These are phyloP conservation scores for Talaromyces albobiverticillius DNA, from an alignment of 2,329 filamentous ascomycete genomes.

Conservation along the genomic window DNA sequence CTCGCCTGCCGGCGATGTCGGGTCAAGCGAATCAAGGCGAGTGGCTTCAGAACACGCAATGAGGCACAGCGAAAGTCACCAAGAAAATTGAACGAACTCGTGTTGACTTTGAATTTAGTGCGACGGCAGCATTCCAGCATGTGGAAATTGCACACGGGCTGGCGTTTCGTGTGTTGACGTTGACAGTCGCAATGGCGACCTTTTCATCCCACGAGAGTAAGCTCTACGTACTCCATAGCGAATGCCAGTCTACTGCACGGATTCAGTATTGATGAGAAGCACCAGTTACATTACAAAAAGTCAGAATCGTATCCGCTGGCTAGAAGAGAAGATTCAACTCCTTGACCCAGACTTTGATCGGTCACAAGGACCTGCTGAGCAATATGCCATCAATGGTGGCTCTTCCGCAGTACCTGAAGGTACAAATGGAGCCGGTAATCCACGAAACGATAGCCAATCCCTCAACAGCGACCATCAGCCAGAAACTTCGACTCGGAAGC, in stretches of 20 bases:
- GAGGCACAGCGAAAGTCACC: neutral
- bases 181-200: constrained; percentile 33
- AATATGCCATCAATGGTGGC: constrained; percentile 9
- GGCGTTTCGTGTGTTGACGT: constrained; percentile 36
- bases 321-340: constrained; percentile 29
- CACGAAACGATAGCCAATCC: neutral
- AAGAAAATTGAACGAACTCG: neutral
- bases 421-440: too few relatives aligned
- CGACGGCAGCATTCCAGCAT: constrained; percentile 38
- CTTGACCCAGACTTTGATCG: constrained; percentile 30
- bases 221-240: too few relatives aligned
- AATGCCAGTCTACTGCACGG: neutral
- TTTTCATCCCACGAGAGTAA: constrained; percentile 36
- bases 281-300: constrained; percentile 23
- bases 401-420: too few relatives aligned
- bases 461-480: neutral
- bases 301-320: constrained; percentile 31
- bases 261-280: neutral
- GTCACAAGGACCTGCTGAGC: constrained; percentile 26
- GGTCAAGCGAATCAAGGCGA: constrained; percentile 36
- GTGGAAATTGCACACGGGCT: constrained; percentile 37
- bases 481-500: constrained; percentile 14
- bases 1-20: constrained; percentile 39
- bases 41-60: neutral
- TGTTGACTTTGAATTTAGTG: constrained; percentile 23